Conservation (phyloP, 352 stramenopile species). For the Sclerospora graminicola region DNA sequence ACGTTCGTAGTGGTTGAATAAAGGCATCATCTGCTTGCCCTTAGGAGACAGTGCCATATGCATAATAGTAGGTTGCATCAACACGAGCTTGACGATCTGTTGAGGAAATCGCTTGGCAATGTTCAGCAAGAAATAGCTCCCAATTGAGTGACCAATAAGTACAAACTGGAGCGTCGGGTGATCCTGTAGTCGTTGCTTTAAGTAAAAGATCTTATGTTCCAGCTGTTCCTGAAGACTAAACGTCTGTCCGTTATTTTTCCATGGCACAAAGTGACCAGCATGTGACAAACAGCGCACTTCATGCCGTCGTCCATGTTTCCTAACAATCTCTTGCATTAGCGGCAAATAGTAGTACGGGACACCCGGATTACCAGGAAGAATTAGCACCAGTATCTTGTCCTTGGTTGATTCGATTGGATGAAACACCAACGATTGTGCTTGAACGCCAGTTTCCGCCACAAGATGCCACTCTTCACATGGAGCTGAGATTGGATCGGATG, state of each 20-base stretch:
- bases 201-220: constrained; percentile 42
- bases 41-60: constrained; percentile 43
- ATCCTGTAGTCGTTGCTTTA: constrained; percentile 26
- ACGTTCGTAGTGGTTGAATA: constrained; percentile 33
- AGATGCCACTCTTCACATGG: constrained; percentile 44
- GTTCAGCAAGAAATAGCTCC: constrained; percentile 40
- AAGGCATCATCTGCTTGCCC: constrained; percentile 31
- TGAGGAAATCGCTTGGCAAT: constrained; percentile 42
- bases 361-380: constrained; percentile 60
- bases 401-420: constrained; percentile 11
- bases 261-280: constrained; percentile 52
- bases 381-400: constrained; percentile 38
- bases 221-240: constrained; percentile 53
- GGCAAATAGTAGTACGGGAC: constrained; percentile 55
- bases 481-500: constrained; percentile 1
- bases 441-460: constrained; percentile 25
- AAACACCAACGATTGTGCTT: constrained; percentile 40
- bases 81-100: constrained; percentile 43
- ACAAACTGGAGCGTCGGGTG: constrained; percentile 40
- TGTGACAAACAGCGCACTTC: constrained; percentile 58
- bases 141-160: constrained; percentile 62
- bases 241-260: constrained; percentile 38
- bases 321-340: constrained; percentile 45
- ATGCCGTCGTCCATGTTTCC: constrained; percentile 18
- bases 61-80: constrained; percentile 66